A percentile compares a stretch with the other conserved stretches of the same genome.
These are phyloP conservation scores for Berkeleyomyces rouxiae DNA, from an alignment of 2,329 filamentous ascomycete genomes.

Conservation along the genomic window DNA sequence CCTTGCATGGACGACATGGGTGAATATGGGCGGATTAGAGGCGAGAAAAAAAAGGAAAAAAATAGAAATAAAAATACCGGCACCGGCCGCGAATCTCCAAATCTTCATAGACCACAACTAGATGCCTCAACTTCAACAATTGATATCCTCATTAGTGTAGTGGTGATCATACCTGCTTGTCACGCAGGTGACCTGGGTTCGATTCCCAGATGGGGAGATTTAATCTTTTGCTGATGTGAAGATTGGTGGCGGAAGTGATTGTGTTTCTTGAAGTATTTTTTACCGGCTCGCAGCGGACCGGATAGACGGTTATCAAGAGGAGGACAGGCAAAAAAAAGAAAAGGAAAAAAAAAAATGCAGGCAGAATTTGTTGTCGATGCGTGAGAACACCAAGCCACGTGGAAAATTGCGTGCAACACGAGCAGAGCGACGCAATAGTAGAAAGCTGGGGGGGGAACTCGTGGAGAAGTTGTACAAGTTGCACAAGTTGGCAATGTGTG, in stretches of 20 bases:
- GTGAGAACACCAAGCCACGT: neutral
- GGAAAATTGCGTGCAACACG: neutral
- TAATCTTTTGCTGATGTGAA: neutral
- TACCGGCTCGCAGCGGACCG: neutral
- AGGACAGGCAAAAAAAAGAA: neutral
- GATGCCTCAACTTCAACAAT: neutral
- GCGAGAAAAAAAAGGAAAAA: neutral
- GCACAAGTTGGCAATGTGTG: no score
- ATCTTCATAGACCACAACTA: neutral
- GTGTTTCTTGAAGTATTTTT: neutral
- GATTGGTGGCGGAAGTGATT: no score
- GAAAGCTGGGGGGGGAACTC: no score
- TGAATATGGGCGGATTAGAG: neutral
- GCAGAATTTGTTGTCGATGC: neutral
- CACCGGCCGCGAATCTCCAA: neutral
- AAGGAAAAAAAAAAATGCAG: neutral
- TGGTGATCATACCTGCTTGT: conserved; percentile 10
- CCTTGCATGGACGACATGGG: neutral
- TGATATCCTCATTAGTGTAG: conserved; percentile 8
- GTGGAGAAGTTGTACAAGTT: no score
- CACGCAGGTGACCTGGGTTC: conserved; percentile 6
- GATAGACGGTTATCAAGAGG: no score
- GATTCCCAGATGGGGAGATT: conserved; percentile 6
- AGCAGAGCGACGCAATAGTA: no score
- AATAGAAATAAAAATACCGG: neutral